phyloP scores from a whole-genome alignment of 1,139 yeast genomes.

The Protomyces inouyei region DNA sequence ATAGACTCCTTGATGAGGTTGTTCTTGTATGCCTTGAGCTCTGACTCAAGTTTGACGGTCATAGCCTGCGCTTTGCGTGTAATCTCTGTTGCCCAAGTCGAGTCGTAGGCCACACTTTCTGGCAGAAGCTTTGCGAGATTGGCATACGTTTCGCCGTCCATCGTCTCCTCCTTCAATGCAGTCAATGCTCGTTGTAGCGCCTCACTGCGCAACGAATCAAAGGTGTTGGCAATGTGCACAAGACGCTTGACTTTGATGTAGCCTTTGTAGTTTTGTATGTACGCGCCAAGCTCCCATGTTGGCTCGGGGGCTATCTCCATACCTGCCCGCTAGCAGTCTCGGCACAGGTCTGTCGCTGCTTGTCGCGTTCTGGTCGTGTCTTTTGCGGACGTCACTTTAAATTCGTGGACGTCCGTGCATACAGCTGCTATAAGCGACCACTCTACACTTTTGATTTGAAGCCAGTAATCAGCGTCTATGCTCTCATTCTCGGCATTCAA shows the following conservation, averaged over 20 bases:
- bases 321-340: not conserved
- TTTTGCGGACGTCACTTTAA: not conserved
- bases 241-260: constrained; percentile 31
- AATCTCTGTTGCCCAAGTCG: constrained; percentile 28
- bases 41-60: constrained; percentile 31
- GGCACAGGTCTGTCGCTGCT: not conserved
- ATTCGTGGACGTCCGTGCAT: too few relatives aligned
- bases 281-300: constrained; percentile 22
- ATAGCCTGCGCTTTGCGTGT: constrained; percentile 13
- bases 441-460: too few relatives aligned
- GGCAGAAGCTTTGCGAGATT: constrained; percentile 23
- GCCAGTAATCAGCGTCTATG: not conserved
- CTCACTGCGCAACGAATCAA: constrained; percentile 27
- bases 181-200: constrained; percentile 31
- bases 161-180: constrained; percentile 26
- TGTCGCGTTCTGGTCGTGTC: not conserved
- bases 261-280: constrained; percentile 22
- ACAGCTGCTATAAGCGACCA: too few relatives aligned
- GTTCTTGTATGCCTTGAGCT: constrained; percentile 33
- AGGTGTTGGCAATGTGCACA: constrained; percentile 31
- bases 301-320: not conserved
- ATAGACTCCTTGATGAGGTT: constrained; percentile 34
- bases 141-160: constrained; percentile 30
- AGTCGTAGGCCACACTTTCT: constrained; percentile 13
- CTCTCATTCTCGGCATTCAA: constrained; percentile 3